phyloP scores from a whole-genome alignment of 169 alveolate genomes.

The Eimeria maxima region DNA sequence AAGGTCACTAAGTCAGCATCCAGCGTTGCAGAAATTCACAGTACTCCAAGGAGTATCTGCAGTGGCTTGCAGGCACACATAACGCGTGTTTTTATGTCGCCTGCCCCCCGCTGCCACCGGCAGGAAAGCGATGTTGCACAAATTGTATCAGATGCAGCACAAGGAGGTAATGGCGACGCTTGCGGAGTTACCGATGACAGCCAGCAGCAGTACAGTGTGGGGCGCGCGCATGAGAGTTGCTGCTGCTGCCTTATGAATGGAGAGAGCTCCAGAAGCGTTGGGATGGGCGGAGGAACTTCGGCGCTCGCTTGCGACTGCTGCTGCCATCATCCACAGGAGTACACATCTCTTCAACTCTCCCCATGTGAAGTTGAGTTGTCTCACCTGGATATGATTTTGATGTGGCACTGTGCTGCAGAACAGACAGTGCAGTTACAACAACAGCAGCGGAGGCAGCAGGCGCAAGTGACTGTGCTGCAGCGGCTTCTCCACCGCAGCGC shows the following conservation, averaged over 20 bases:
- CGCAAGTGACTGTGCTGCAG: slow-evolving; percentile 16
- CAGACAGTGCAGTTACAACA: slow-evolving; percentile 47
- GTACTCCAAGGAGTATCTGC: slow-evolving; percentile 30
- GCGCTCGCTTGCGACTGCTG: slow-evolving; percentile 61
- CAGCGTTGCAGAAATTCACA: slow-evolving; percentile 28
- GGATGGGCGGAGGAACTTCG: neutral
- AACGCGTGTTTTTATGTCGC: neutral
- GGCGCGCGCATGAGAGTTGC: slow-evolving; percentile 2
- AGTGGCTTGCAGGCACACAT: slow-evolving; percentile 47
- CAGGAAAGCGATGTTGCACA: neutral
- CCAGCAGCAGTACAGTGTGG: neutral
- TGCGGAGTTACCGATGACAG: neutral
- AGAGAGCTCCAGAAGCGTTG: neutral
- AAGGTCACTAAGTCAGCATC: neutral
- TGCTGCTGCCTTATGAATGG: slow-evolving; percentile 40
- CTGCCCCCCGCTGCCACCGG: neutral
- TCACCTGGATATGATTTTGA: slow-evolving; percentile 35
- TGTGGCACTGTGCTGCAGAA: slow-evolving; percentile 66
- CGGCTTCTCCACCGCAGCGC: slow-evolving; percentile 33
- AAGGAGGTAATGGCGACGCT: neutral
- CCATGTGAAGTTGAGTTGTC: slow-evolving; percentile 70
- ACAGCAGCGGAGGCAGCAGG: slow-evolving; percentile 27
- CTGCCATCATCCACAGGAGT: slow-evolving; percentile 77
- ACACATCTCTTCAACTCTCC: slow-evolving; percentile 14
- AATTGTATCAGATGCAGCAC: neutral